Evolutionary conservation across 208 protist genomes (phyloP).

Genomic region (Trypanosoma platydactyli): DNA sequence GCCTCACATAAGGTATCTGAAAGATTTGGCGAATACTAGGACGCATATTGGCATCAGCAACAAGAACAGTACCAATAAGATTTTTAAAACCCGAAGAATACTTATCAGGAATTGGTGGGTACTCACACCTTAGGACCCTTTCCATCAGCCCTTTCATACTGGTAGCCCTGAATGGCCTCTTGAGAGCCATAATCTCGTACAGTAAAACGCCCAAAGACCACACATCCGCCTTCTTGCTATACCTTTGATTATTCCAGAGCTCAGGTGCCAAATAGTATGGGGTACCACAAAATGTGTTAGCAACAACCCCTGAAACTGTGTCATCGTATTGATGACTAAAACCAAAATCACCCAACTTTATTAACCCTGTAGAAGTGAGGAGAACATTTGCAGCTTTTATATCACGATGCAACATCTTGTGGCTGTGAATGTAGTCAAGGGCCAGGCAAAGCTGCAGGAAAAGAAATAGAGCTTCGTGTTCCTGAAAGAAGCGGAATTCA

Average conservation of each 20-base stretch:
- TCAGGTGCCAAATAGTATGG: conserved; percentile 89
- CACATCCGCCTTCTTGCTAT: conserved; percentile 88
- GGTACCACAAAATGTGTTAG: conserved; percentile 78
- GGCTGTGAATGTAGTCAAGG: conserved; percentile 86
- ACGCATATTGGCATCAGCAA: conserved; percentile 66
- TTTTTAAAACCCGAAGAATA: conserved; percentile 64
- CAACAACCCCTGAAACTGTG: conserved; percentile 85
- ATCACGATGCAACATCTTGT: conserved; percentile 92
- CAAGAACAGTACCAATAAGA: conserved; percentile 68
- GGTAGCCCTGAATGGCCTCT: conserved; percentile 72
- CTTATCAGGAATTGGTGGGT: conserved; percentile 58
- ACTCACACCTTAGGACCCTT: conserved; percentile 69
- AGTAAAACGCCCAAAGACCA: conserved; percentile 77
- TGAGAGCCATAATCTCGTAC: conserved; percentile 84
- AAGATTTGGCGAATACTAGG: conserved; percentile 75
- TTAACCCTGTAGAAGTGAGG: conserved; percentile 81
- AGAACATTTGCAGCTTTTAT: conserved; percentile 91
- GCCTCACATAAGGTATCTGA: conserved; percentile 68
- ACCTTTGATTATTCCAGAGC: conserved; percentile 87
- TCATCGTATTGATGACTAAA: conserved; percentile 90
- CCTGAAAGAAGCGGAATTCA: conserved; percentile 72
- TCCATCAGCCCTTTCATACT: conserved; percentile 87
- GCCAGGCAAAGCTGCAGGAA: conserved; percentile 86
- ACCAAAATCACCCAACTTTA: conserved; percentile 93
- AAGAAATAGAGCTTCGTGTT: conserved; percentile 85